Conservation (phyloP, 371 early-diverging fungal genomes). For the Dichotomocladium elegans region DNA sequence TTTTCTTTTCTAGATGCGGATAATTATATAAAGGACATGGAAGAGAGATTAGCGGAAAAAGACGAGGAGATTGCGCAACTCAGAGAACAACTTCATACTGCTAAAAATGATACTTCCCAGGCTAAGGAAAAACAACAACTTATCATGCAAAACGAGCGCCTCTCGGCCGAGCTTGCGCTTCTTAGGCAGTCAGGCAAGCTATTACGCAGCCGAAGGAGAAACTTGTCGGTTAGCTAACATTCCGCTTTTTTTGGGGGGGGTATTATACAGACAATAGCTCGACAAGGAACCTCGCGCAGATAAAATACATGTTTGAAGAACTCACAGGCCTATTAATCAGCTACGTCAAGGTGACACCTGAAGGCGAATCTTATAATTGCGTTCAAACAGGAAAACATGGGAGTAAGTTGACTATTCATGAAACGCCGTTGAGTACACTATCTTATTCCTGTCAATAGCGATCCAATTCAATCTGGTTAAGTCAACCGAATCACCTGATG, state of each 20-base stretch:
- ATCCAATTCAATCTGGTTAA: conserved; percentile 19
- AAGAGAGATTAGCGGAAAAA: not conserved
- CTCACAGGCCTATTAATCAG: conserved; percentile 11
- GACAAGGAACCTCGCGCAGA: not conserved
- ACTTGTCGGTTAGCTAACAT: too few relatives aligned
- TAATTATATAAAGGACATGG: not conserved
- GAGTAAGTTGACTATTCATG: conserved; percentile 8
- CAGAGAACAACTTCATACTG: not conserved
- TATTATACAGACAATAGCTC: not conserved
- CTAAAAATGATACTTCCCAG: too few relatives aligned
- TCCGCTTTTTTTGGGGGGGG: too few relatives aligned
- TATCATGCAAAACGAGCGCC: too few relatives aligned
- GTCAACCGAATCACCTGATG: not conserved
- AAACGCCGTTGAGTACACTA: not conserved
- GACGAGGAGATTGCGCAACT: not conserved
- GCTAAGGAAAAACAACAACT: too few relatives aligned
- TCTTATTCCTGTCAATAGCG: conserved; percentile 4
- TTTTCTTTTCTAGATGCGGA: not conserved
- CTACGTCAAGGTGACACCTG: conserved; percentile 8
- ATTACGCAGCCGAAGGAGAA: too few relatives aligned
- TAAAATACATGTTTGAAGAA: conserved; percentile 12
- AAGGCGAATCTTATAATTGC: conserved; percentile 14
- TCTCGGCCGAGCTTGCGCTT: too few relatives aligned
- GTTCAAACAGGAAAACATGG: conserved; percentile 16
- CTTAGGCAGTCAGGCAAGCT: too few relatives aligned